Evolutionary conservation across 139 green algal genomes (phyloP).

Genomic region (Chlorella sp.): DNA sequence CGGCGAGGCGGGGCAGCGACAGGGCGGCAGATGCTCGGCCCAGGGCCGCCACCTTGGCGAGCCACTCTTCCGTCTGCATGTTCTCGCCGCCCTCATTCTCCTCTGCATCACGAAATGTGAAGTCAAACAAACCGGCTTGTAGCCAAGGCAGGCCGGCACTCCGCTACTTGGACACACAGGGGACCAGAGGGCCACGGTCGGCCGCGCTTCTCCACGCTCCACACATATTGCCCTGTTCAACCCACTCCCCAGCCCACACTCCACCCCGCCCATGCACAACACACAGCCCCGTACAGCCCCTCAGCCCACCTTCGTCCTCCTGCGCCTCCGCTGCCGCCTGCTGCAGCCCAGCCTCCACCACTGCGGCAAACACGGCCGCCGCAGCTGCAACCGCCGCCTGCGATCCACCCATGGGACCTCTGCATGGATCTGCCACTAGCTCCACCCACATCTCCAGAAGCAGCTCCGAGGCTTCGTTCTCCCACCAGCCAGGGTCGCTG

Average conservation of each 20-base stretch:
- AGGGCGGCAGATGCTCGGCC: slow-evolving; percentile 54
- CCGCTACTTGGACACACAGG: too few relatives aligned
- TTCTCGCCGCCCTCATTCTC: slow-evolving; percentile 69
- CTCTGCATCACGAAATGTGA: slow-evolving; percentile 45
- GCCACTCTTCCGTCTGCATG: slow-evolving; percentile 63
- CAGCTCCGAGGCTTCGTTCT: slow-evolving; percentile 61
- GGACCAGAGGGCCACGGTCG: too few relatives aligned
- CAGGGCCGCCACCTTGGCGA: slow-evolving; percentile 70
- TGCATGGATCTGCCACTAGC: slow-evolving; percentile 31
- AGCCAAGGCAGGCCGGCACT: too few relatives aligned
- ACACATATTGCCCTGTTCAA: too few relatives aligned
- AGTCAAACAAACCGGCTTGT: too few relatives aligned
- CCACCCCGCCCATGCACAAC: too few relatives aligned
- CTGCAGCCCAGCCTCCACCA: slow-evolving; percentile 53
- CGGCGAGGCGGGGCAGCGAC: slow-evolving; percentile 61
- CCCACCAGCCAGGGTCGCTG: slow-evolving; percentile 41
- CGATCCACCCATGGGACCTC: not conserved
- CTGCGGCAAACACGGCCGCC: slow-evolving; percentile 23
- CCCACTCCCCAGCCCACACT: not conserved
- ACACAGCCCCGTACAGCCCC: too few relatives aligned
- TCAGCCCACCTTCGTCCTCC: slow-evolving; percentile 63
- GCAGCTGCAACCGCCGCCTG: slow-evolving; percentile 2
- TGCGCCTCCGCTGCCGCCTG: slow-evolving; percentile 62
- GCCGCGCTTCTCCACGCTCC: too few relatives aligned
- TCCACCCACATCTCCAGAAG: slow-evolving; percentile 69